Base-by-base conservation (phyloP, 192 early-diverging fungal species). In the Linnemannia exigua region DNA sequence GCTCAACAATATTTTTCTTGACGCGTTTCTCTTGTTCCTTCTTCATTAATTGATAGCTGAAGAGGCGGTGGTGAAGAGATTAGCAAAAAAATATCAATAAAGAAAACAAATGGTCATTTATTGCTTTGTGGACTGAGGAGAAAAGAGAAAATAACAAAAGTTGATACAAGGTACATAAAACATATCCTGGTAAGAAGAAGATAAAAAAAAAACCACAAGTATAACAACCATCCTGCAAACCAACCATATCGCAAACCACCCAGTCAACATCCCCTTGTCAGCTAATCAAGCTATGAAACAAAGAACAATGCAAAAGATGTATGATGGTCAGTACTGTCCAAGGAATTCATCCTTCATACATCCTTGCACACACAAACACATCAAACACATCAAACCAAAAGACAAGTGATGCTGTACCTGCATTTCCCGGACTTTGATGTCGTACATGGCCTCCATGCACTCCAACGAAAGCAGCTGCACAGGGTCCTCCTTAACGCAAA, bases 361-460 rank as follows among this genome's bases (percentile, higher is more conserved):
- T 25, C n/a, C n/a, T 47, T 35, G 33, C 38, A 44, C 17, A 38
- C 19, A 50, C 20, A 38, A 15, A 0, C 16, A 1, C 5, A 37
- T 33, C 1, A 22, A 7, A 31, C 14, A 36, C 28, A 41, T 36
- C 16, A 12, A 22, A 44, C 12, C 28, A 25, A 20, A 3, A 35
- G 33, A 22, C 16, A 20, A 38, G 8, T 17, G 5, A 44, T n/a
- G 9, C 54, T 51, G 36, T 80, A 86, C 78, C 78, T 79, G 70
- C 78, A 86, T 79, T 66, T 76, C 78, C 36, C 52, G 69, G 52
- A 86, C 63, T 75, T 75, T 72, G 75, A 86, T 86, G 61, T 80
- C 76, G 75, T 86, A 80, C 69, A 86, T 12, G 3, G 84, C 51
- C 70, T 79, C 78, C 61, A 86, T 80, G 35, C 76, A 63, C 35